Percentiles rank a stretch among this genome's conserved stretches.
phyloP scores from a whole-genome alignment of 441 rosid genomes.

The Rhodomyrtus psidioides region DNA sequence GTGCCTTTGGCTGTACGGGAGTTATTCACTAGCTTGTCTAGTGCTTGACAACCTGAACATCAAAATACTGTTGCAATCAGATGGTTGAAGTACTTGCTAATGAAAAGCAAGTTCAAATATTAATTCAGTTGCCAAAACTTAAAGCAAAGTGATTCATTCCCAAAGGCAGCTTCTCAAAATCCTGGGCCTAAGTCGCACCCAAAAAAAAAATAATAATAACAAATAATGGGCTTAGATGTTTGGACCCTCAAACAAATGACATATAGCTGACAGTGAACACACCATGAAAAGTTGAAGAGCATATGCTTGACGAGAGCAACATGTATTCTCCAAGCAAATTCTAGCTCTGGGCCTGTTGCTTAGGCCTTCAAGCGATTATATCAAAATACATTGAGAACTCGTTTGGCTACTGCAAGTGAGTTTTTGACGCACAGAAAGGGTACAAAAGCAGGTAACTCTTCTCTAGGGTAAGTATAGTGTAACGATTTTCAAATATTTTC shows the following conservation, averaged over 20 bases:
- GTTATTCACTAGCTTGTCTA: slow-evolving; percentile 74
- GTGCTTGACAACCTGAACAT: slow-evolving; percentile 46
- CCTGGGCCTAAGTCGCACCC: background rate
- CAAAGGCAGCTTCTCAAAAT: background rate
- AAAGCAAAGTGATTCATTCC: background rate
- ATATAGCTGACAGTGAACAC: background rate
- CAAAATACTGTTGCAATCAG: background rate
- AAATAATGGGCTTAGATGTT: background rate
- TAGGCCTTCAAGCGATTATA: no score
- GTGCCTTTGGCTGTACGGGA: slow-evolving; percentile 94
- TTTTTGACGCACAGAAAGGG: no score
- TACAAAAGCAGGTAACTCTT: no score
- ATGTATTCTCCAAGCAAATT: no score
- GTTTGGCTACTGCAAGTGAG: no score
- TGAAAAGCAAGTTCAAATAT: background rate
- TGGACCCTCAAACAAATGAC: background rate
- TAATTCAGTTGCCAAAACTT: background rate
- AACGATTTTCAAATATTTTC: no score
- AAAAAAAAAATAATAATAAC: background rate
- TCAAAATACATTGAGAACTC: no score
- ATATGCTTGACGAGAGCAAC: no score
- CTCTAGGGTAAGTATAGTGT: no score
- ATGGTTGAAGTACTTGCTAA: background rate
- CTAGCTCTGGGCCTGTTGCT: no score
- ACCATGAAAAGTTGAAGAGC: background rate